A percentile compares a stretch with the other conserved stretches of the same genome.
Evolutionary conservation across 495 filamentous ascomycete genomes (phyloP).

Genomic region (Penicillium pulvis): DNA sequence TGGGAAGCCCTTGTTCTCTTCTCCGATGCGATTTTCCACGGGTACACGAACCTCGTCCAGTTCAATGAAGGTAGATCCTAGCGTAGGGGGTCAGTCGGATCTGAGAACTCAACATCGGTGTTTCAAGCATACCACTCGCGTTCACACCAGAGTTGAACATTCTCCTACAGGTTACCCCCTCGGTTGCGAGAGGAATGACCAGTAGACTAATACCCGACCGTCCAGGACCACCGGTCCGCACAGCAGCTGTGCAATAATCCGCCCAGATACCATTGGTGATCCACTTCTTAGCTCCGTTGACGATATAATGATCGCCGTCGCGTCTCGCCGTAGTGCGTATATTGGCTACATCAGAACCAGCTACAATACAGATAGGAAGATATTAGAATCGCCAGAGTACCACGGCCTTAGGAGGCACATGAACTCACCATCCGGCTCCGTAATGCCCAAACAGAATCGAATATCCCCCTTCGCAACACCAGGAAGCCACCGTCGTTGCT

Average conservation of each 20-base stretch:
- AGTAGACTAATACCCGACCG: constrained; percentile 51
- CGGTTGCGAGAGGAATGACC: constrained; percentile 51
- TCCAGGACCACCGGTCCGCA: constrained; percentile 54
- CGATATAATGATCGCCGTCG: constrained; percentile 50
- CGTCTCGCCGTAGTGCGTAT: constrained; percentile 52
- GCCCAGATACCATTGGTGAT: constrained; percentile 59
- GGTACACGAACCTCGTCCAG: constrained; percentile 52
- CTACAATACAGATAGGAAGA: constrained; percentile 17
- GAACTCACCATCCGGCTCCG: constrained; percentile 52
- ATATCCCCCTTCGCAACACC: constrained; percentile 49
- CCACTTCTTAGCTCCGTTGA: constrained; percentile 61
- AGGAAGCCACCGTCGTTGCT: constrained; percentile 52
- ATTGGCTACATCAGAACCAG: constrained; percentile 56
- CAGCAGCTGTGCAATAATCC: constrained; percentile 55
- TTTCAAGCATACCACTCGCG: constrained; percentile 36
- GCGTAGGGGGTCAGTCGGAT: constrained; percentile 5
- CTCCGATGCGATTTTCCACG: constrained; percentile 43
- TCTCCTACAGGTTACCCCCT: constrained; percentile 63
- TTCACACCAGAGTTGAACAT: constrained; percentile 71
- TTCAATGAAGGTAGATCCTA: constrained; percentile 50
- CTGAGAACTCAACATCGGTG: background rate
- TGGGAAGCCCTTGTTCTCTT: constrained; percentile 51
- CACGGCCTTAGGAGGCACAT: too few species aligned
- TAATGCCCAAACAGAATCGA: constrained; percentile 57
- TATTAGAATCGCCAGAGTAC: constrained; percentile 9